Evolutionary conservation across 169 alveolate species (phyloP), one percentile per base, ranked within the genome.

Genomic region (Eimeria praecox): DNA sequence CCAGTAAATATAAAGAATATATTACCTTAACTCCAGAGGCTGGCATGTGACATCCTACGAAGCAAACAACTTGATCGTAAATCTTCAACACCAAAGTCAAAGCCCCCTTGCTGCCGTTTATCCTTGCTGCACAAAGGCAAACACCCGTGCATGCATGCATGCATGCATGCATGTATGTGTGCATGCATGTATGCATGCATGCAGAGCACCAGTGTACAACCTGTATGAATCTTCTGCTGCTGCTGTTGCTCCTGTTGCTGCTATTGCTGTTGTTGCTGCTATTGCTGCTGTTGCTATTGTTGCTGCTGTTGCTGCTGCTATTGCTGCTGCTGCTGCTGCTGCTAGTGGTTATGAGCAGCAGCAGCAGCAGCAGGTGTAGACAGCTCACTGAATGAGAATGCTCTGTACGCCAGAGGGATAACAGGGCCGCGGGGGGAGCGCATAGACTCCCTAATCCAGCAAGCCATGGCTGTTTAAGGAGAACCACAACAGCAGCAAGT

Each of bases 11-110:
- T 18, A 20, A 66, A n/a, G n/a, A n/a, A n/a, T n/a, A n/a, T n/a
- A 98, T 54, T 38, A 95, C 95, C 86, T 97, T 98, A 66, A 82
- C 96, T 95, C 92, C 95, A 24, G 96, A 92, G 3, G 99, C 97
- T 6, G 99, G 99, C 97, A 98, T 77, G 87, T 98, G 99, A 66
- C 98, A 97, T 30, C 99, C 99, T n/a, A 98, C 96, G 44, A 98
- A 96, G 96, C 98, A 91, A 62, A 98, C 88, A 40, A 92, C 80
- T 54, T 98, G 99, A 38, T 96, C 96, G 46, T 77, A 91, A 10
- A 97, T 94, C 33, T 90, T 91, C 95, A 98, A 82, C 95, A 95
- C 97, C 75, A 98, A 90, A 18, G 98, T 96, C 59, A 98, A 97
- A 18, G 97, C 98, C 40, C 99, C 99, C 90, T 98, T 98, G 94